Evolutionary conservation across 371 early-diverging fungal species (phyloP), one percentile per base, ranked within the genome.

Genomic region (Mortierella sp.): DNA sequence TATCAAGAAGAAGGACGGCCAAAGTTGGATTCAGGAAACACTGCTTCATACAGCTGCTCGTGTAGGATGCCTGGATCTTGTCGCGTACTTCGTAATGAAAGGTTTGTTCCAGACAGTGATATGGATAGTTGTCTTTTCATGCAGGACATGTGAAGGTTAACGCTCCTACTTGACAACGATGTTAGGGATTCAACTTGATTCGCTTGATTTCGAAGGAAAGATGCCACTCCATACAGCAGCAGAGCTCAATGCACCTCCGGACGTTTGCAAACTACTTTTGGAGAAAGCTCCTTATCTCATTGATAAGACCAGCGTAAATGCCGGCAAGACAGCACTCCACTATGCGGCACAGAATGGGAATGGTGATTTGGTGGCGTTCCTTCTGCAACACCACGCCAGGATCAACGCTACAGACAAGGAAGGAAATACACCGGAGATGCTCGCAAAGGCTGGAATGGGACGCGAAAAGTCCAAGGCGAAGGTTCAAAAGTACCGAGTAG

Each of bases 1-100:
- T 14, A 25, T 44, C 5, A 53, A 44, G 10, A 54, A 50, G 8
- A 46, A 41, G 9, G 39, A 24, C 16, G 51, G 52, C 13, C 46
- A 55, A 24, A 24, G 43, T 22, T 73, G 73, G 6, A 28, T 50
- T 3, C 57, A 63, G 34, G 79, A 78, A 29, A 67, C 79, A 5
- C 81, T 53, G 64, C 82, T 54, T 73, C 83, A 28, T 81, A 79
- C 43, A 73, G 78, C 79, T 83, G 86, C 63, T 88, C 93, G 46
- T 87, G 82, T 71, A 85, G 88, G 40, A 88, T 86, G 53, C 85
- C 82, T 45, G 78, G 78, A 22, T 83, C 91, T 61, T 81, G 74
- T 16, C 60, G 60, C 56, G 82, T 78, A 63, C 45, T 49, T 78
- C 37, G 64, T 78, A 10, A 31, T 21, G 46, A 58, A 60, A 60